Conservation (phyloP, 1,139 yeast species). For the Zygosaccharomyces pseudobailii region DNA sequence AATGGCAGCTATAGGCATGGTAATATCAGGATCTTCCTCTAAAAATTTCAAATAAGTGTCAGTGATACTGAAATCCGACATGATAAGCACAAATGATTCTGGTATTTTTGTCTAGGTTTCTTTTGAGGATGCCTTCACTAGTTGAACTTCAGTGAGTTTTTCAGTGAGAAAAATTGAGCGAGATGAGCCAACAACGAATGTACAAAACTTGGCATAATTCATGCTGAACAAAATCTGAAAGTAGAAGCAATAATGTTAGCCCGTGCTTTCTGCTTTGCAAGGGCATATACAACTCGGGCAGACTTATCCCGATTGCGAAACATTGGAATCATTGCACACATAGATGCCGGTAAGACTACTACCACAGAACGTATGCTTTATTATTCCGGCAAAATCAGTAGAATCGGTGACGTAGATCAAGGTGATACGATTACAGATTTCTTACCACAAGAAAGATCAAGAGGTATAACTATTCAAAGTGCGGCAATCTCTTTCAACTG, state of each 20-base stretch:
- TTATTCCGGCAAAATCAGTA: constrained; percentile 72
- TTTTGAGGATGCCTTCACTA: not conserved
- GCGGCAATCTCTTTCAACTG: constrained; percentile 94
- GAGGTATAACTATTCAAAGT: constrained; percentile 95
- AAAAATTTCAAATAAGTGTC: constrained; percentile 73
- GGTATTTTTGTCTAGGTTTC: not conserved
- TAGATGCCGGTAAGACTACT: constrained; percentile 95
- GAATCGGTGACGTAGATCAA: constrained; percentile 91
- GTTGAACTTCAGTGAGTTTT: not conserved
- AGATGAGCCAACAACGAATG: not conserved
- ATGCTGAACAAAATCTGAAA: not conserved
- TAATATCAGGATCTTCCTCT: constrained; percentile 85
- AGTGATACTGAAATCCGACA: constrained; percentile 66
- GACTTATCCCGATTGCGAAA: constrained; percentile 31
- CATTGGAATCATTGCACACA: constrained; percentile 86
- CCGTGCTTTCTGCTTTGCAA: constrained; percentile 1
- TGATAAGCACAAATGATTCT: constrained; percentile 4
- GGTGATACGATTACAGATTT: constrained; percentile 97
- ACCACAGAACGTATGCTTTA: constrained; percentile 92
- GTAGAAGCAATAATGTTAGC: constrained; percentile 1
- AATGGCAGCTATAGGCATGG: constrained; percentile 99
- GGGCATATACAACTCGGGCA: constrained; percentile 16
- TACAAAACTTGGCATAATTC: not conserved
- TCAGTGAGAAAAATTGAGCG: constrained; percentile 2
- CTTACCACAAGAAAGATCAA: constrained; percentile 78